Base-by-base conservation (phyloP, 768 basidiomycete genomes). In the Naganishia onofrii region DNA sequence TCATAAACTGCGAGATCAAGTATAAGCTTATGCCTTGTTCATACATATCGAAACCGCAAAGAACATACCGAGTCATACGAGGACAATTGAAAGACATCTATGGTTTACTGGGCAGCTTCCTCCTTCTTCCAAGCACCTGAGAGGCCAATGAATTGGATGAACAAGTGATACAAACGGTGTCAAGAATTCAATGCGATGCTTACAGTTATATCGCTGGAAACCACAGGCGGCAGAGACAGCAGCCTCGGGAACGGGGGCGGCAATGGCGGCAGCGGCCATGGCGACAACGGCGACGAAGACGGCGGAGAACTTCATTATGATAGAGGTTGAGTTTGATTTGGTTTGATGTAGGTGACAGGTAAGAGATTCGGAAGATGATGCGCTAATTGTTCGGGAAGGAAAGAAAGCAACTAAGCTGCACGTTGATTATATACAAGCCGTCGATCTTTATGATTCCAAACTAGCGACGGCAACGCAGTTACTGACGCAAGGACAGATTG, bases 291-390 rank as follows among this genome's bases (percentile, higher is more conserved):
- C 76, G 68, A 74, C 54, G 66, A 77, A 51, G 68, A 76, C 67
- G 57, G 75, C 57, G 69, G 73, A 42, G 74, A 79, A 77, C 73
- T 79, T 77, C 78, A 79, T 79, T 58, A 58, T 57, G 57, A 10
- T 26, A 48, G 44, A 26, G 58, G 36, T 28, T 54, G 52, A 42
- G 44, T n/a, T 32, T 56, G 29, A 4, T 58, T 32, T 32, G 31
- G 44, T 51, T n/a, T 56, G 29, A 3, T 51, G 55, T 31, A 42
- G 26, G 31, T 60, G 21, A 31, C 44, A 26, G 36, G 53, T 36
- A 60, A 36, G 44, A 63, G 60, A 28, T 23, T 58, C n/a, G 21
- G 26, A 63, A 29, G 60, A 44, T 15, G 29, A 63, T 42, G 29
- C 60, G 38, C 60, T 63, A 63, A 12, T 28, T 26, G 9, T 7